Percentiles rank a stretch among this genome's conserved stretches.
Conservation (phyloP, 768 basidiomycete species). For the Tulasnella sp. region DNA sequence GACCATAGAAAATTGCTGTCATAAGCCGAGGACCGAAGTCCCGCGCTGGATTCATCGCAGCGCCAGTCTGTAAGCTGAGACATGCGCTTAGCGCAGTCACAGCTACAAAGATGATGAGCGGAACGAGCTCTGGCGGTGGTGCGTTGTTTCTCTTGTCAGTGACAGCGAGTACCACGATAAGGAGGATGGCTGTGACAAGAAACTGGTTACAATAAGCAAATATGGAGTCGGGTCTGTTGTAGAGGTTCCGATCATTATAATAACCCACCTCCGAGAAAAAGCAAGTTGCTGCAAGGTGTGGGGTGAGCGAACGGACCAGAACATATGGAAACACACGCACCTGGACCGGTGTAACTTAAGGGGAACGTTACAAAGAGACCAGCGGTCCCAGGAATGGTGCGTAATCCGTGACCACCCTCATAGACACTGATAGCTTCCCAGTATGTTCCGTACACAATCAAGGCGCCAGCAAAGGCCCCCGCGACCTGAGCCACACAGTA, state of each 20-base stretch:
- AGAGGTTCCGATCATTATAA: background rate
- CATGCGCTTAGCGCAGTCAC: conserved; percentile 45
- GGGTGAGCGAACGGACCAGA: background rate
- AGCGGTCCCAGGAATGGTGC: conserved; percentile 35
- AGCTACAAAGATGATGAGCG: conserved; percentile 42
- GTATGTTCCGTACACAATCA: conserved; percentile 52
- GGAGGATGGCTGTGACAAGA: conserved; percentile 41
- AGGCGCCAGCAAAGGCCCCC: conserved; percentile 50
- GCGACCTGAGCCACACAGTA: conserved; percentile 55
- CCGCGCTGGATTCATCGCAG: conserved; percentile 57
- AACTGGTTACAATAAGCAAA: conserved; percentile 31
- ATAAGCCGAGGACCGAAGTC: conserved; percentile 58
- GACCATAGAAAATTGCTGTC: conserved; percentile 37
- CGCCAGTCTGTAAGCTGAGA: conserved; percentile 55
- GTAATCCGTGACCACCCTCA: conserved; percentile 28
- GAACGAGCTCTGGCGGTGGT: conserved; percentile 39
- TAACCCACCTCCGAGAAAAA: conserved; percentile 29
- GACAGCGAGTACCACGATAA: conserved; percentile 41
- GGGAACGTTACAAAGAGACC: conserved; percentile 49
- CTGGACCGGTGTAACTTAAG: conserved; percentile 7
- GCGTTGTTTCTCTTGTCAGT: conserved; percentile 43
- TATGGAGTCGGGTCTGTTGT: background rate
- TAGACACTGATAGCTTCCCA: conserved; percentile 45
- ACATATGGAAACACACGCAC: conserved; percentile 25
- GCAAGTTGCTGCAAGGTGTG: conserved; percentile 25